Evolutionary conservation across 257 asterid genomes (phyloP), one percentile per base, ranked within the genome.

Genomic region (Marsdenia floribunda): DNA sequence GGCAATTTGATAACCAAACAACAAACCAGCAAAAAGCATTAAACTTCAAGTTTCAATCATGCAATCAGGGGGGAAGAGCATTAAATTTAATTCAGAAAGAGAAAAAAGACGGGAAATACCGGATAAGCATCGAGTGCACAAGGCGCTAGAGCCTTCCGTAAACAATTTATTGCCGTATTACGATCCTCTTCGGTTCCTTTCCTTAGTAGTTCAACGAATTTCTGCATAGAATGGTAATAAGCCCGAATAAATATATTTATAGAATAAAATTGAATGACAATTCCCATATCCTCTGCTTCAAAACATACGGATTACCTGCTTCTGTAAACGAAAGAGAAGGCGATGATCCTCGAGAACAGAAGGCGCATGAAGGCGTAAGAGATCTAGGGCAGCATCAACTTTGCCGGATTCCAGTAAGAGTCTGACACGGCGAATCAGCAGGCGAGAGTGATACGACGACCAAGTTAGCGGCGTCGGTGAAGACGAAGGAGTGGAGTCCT

Each of bases 51-150:
- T 22, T 65, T 16, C 3, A 18, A 65, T 24, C 49, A 18, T 7
- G 49, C 6, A 24, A 37, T 5, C 8, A 7, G 8, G 40, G 29
- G 40, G 33, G 21, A 22, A 29, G 19, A 18, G 49, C 70, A n/a
- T 65, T 63, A 65, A 65, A 65, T 12, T 47, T 61, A 59, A 65
- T 14, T 37, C 9, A 37, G 50, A 5, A 33, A 65, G 6, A n/a
- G 50, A 29, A 38, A 66, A 67, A n/a, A 72, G 53, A 21, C 49
- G 52, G 64, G 76, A 59, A 75, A 19, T 81, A 95, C 99, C 84
- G 98, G 99, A 77, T 95, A 95, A 66, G 98, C 99, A 87, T 88
- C 93, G 22, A 95, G 85, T 6, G 99, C 99, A 82, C 97, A 91
- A 19, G 99, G 97, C 19, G 98, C 98, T 53, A 95, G 96, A 58